phyloP scores from a whole-genome alignment of 2,329 filamentous ascomycete genomes.

The Diplodia mutila region DNA sequence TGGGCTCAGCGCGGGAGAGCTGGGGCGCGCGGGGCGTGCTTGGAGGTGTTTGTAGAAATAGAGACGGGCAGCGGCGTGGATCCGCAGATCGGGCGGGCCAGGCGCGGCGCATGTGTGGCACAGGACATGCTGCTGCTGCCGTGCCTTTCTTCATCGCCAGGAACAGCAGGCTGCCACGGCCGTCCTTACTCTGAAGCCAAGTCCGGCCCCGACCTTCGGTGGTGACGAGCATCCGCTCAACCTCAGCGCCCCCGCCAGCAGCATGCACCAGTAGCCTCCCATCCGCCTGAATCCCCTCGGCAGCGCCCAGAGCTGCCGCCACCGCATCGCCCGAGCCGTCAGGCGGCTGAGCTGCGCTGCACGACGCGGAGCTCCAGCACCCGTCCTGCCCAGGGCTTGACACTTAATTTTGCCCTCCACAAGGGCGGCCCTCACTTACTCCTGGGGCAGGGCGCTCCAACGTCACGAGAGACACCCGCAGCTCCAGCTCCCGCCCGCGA shows the following conservation, averaged over 20 bases:
- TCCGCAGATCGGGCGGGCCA: slow-evolving; percentile 3
- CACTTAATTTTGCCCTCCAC: slow-evolving; percentile 4
- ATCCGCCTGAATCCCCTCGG: slow-evolving; percentile 6
- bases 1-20: background rate
- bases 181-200: slow-evolving; percentile 21
- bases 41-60: background rate
- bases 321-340: background rate
- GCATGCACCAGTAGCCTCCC: background rate
- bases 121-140: slow-evolving; percentile 20
- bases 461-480: slow-evolving; percentile 18
- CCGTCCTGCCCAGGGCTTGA: slow-evolving; percentile 20
- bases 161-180: slow-evolving; percentile 21
- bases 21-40: background rate
- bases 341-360: background rate
- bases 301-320: slow-evolving; percentile 7
- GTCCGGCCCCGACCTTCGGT: background rate
- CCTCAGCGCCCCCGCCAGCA: slow-evolving; percentile 19
- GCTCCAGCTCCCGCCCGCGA: slow-evolving; percentile 16
- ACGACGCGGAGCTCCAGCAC: background rate
- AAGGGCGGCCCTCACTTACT: slow-evolving; percentile 26
- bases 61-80: slow-evolving; percentile 2
- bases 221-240: slow-evolving; percentile 5
- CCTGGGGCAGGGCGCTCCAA: slow-evolving; percentile 21
- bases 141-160: slow-evolving; percentile 25
- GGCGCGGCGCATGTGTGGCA: background rate